Conservation (phyloP, 2,329 filamentous ascomycete species). For the Colletotrichum camelliae region DNA sequence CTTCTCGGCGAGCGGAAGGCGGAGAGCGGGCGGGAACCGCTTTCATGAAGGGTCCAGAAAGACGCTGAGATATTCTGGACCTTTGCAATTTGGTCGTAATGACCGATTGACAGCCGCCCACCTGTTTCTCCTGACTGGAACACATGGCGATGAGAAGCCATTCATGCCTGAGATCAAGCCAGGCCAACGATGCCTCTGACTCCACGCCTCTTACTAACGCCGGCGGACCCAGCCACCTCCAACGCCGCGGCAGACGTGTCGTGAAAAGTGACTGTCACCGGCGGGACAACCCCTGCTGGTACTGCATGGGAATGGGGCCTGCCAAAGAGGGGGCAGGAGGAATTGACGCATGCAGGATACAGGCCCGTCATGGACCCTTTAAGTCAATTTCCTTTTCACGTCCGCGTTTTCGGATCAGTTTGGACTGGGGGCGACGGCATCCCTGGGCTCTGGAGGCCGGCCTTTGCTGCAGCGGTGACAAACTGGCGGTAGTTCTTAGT, state of each 20-base stretch:
- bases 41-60: neutral
- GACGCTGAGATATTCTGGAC: neutral
- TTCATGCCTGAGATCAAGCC: neutral
- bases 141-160: neutral
- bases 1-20: neutral
- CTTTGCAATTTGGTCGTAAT: neutral
- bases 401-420: neutral
- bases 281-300: neutral
- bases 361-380: constrained; percentile 10
- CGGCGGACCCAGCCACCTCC: neutral
- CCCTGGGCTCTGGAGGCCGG: neutral
- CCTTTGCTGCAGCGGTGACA: neutral
- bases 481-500: neutral
- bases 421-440: neutral
- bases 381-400: neutral
- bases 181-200: neutral
- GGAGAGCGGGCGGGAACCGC: neutral
- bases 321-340: neutral
- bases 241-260: neutral
- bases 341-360: constrained; percentile 11
- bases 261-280: neutral
- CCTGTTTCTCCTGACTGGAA: neutral
- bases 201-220: neutral
- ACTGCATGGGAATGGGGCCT: neutral
- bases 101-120: neutral